Percentiles rank a stretch among this genome's conserved stretches.
phyloP scores from a whole-genome alignment of 2,329 filamentous ascomycete species.

The Moelleriella libera region DNA sequence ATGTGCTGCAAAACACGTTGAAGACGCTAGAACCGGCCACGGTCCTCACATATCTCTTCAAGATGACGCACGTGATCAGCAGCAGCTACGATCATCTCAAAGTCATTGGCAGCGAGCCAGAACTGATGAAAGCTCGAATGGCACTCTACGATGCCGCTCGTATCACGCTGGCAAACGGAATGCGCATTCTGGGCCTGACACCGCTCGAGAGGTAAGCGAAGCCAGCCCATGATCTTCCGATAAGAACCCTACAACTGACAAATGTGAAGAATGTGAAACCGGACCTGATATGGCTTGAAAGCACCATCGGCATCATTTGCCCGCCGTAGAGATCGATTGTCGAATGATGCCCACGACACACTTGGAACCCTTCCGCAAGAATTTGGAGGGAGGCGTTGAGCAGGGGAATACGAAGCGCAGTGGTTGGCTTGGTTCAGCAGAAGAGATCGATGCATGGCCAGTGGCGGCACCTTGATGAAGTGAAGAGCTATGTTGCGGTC shows the following conservation, averaged over 20 bases:
- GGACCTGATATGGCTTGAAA: background rate
- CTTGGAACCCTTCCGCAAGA: too few relatives aligned
- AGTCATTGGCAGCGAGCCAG: conserved; percentile 65
- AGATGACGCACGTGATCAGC: conserved; percentile 71
- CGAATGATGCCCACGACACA: too few relatives aligned
- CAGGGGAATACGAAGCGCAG: too few relatives aligned
- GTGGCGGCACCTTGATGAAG: too few relatives aligned
- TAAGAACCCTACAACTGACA: background rate
- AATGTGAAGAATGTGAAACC: background rate
- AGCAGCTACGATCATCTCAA: conserved; percentile 71
- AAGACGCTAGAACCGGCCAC: conserved; percentile 65
- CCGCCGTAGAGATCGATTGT: too few relatives aligned
- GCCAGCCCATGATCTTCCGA: background rate
- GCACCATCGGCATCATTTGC: too few relatives aligned
- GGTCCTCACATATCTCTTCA: conserved; percentile 53
- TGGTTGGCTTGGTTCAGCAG: too few relatives aligned
- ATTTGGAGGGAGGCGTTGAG: too few relatives aligned
- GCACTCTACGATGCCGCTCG: conserved; percentile 59
- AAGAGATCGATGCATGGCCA: too few relatives aligned
- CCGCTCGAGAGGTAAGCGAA: conserved; percentile 47
- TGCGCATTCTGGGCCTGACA: conserved; percentile 64
- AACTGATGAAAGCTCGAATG: conserved; percentile 39
- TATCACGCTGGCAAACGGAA: conserved; percentile 68
- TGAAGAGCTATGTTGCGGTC: too few relatives aligned
- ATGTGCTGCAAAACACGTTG: conserved; percentile 70